Evolutionary conservation across 2,329 filamentous ascomycete species (phyloP).

Genomic region (Gliomastix tumulicola): DNA sequence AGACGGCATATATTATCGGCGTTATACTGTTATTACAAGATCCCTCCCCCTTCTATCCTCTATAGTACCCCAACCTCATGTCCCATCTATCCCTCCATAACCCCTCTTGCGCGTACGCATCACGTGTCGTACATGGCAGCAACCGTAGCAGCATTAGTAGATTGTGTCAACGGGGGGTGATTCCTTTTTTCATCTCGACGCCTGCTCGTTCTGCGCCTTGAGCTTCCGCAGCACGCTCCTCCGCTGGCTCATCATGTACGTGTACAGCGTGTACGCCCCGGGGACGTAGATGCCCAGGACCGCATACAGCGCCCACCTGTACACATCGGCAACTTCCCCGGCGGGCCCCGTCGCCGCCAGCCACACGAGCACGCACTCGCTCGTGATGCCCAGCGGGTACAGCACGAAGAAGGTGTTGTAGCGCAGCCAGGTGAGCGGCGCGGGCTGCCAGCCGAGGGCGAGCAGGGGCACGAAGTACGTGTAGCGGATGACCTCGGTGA

Average conservation of each 20-base stretch:
- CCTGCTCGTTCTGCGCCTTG: constrained; percentile 30
- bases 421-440: constrained; percentile 68
- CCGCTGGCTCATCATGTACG: constrained; percentile 91
- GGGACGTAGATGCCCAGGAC: constrained; percentile 74
- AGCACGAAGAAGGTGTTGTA: constrained; percentile 92
- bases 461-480: constrained; percentile 79
- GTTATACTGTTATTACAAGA: too few relatives aligned
- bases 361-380: constrained; percentile 78
- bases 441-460: constrained; percentile 48
- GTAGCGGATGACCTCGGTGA: constrained; percentile 92
- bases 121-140: constrained; percentile 61
- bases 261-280: constrained; percentile 78
- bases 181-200: not conserved
- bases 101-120: too few relatives aligned
- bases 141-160: constrained; percentile 80
- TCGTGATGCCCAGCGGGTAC: constrained; percentile 85
- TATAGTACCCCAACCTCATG: too few relatives aligned
- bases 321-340: constrained; percentile 31
- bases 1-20: too few relatives aligned
- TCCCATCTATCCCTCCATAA: too few relatives aligned
- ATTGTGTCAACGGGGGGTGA: too few relatives aligned
- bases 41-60: too few relatives aligned
- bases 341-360: constrained; percentile 61
- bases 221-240: constrained; percentile 67
- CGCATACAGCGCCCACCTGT: constrained; percentile 53